Evolutionary conservation across 23 red algal genomes (phyloP), one percentile per base, ranked within the genome.

Genomic region (Gracilariopsis chorda): DNA sequence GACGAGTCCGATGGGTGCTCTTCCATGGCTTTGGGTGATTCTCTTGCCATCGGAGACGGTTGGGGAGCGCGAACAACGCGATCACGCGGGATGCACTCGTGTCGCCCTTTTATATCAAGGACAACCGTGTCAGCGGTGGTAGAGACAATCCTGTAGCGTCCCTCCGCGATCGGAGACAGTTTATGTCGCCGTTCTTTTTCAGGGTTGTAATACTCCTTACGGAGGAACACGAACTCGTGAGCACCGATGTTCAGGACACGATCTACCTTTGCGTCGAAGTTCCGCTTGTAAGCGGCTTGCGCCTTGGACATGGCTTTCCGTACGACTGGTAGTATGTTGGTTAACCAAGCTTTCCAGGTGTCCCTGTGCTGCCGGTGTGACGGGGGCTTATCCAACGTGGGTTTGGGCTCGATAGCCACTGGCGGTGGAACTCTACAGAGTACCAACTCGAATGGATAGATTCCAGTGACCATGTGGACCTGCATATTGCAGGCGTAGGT

Each of bases 401-500:
- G 58, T 19, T 0, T 63, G 11, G 17, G 25, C 34, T 63, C 25
- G 11, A 63, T 9, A 0, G 58, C 27, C 34, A 63, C 16, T 30
- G 17, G 58, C 17, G 58, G 11, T 19, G 58, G 58, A 8, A 30
- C 7, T 30, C 34, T 63, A 63, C 58, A 29, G 25, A 63, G 34
- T 30, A 63, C 58, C 17, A 63, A 19, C 58, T 63, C 58, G 0
- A 63, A 63, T 30, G 58, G 58, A 0, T 11, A 23, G 11, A 63
- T 63, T 0, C 34, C 1, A 0, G 0, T 63, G 27, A 30, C 27
- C 11, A 30, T 63, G 34, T 63, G 58, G 11, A 0, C 25, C 6
- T 52, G 73, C 34, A 14, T 78, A 4, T 78, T 78, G 42, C 48
- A 78, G 12, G 73, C 73, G 73, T n/a, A n/a, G n/a, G n/a, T n/a